Evolutionary conservation across 345 rosid genomes (phyloP), one percentile per base, ranked within the genome.

Genomic region (Laguncularia racemosa): DNA sequence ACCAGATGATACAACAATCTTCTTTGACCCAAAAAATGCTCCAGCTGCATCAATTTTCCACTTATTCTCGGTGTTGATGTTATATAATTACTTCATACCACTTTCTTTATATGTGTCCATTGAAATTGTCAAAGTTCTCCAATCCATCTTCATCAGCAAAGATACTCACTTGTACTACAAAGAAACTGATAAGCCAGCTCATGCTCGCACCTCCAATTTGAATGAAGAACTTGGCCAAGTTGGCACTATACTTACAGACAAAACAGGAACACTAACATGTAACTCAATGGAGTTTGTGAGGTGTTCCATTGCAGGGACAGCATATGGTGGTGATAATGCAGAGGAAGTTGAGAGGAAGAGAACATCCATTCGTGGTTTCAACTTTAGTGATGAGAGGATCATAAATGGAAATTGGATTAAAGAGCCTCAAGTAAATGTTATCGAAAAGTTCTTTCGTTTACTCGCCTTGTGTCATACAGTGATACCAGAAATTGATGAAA

Each of bases 221-320:
- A 91, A 81, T 55, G 98, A 91, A 77, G 98, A 91, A 57, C 95
- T 91, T 54, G 98, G 96, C 16, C 96, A 88, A 59, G 95, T 88
- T 51, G 79, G 84, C 50, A 88, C 96, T 3, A 76, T 91, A 56
- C 90, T 91, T 46, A 88, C 98, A 13, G 98, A 91, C 67, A 91
- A 91, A 75, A 91, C 98, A 0, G 98, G 98, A 33, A 91, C 98
- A 12, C 66, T 91, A 72, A 91, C 98, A 1, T 88, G 96, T 77
- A 91, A 91, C 68, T 79, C 88, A 55, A 91, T 91, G 98, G 98
- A 91, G 88, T 91, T 91, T 73, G 71, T 88, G 62, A 91, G 88
- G 76, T 91, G 91, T 68, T 81, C 96, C 40, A 63, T 91, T 21
- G 98, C 95, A 0, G 98, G 96, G 62, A 81, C 73, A n/a, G 91